Percentiles rank a stretch among this genome's conserved stretches.
phyloP scores from a whole-genome alignment of 768 basidiomycete species.

The Symmetrospora coprosmae region DNA sequence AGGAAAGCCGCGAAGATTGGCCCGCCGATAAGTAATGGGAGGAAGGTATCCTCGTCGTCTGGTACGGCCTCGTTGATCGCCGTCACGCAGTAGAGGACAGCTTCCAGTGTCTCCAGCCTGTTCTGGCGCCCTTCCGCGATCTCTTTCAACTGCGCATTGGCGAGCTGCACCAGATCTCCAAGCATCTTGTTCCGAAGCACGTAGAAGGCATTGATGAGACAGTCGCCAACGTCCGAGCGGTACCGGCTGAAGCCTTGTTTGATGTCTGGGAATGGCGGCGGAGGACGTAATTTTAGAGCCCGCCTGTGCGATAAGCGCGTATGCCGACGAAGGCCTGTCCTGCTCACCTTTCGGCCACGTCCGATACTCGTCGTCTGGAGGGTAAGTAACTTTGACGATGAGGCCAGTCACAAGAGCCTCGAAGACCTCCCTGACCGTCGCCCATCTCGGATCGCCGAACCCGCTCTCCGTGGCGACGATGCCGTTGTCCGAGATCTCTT shows the following conservation, averaged over 20 bases:
- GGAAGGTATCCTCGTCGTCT: slow-evolving; percentile 36
- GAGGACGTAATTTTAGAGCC: no score
- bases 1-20: slow-evolving; percentile 54
- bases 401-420: slow-evolving; percentile 22
- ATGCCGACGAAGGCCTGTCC: no score
- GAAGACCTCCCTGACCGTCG: slow-evolving; percentile 25
- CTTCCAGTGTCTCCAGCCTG: slow-evolving; percentile 34
- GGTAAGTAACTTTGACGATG: slow-evolving; percentile 21
- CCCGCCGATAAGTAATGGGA: slow-evolving; percentile 47
- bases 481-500: slow-evolving; percentile 28
- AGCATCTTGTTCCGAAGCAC: slow-evolving; percentile 39
- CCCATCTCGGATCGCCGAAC: background rate
- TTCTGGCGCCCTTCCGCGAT: slow-evolving; percentile 30
- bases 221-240: slow-evolving; percentile 25
- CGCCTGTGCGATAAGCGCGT: no score
- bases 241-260: slow-evolving; percentile 26
- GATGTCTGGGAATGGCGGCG: slow-evolving; percentile 19
- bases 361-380: slow-evolving; percentile 6
- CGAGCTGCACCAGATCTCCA: slow-evolving; percentile 28
- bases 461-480: slow-evolving; percentile 3
- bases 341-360: slow-evolving; percentile 29
- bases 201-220: slow-evolving; percentile 35
- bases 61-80: slow-evolving; percentile 39
- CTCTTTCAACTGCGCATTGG: background rate
- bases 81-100: slow-evolving; percentile 37